These are phyloP conservation scores for Blastocystis sp. DNA, from an alignment of 352 stramenopile species.

Conservation along the genomic window DNA sequence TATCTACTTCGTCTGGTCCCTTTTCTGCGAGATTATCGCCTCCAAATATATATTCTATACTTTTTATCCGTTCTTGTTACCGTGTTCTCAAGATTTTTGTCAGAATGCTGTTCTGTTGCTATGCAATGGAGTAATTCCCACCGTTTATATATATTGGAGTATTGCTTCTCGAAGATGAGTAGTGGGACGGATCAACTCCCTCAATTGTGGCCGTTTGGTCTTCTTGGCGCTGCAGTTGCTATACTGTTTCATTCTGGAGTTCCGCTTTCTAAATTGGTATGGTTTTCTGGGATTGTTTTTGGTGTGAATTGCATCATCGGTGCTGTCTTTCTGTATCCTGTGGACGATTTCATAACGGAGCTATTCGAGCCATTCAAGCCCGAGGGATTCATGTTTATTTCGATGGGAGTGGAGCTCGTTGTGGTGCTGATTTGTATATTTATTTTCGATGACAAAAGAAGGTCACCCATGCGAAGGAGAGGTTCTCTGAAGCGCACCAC, in stretches of 20 bases:
- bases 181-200: not conserved
- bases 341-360: slow-evolving; percentile 41
- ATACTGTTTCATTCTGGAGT: slow-evolving; percentile 1
- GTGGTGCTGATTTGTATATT: not conserved
- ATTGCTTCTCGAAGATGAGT: slow-evolving; percentile 24
- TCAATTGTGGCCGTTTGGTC: slow-evolving; percentile 32
- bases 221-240: not conserved
- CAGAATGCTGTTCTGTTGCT: not conserved
- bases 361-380: slow-evolving; percentile 51
- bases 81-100: not conserved
- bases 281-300: not conserved
- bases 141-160: not conserved
- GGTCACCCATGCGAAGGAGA: not conserved
- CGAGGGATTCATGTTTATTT: slow-evolving; percentile 24
- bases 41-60: slow-evolving; percentile 44
- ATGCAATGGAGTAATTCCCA: not conserved
- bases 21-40: slow-evolving; percentile 30
- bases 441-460: not conserved
- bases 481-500: not conserved
- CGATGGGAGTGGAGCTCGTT: not conserved
- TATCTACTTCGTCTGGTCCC: slow-evolving; percentile 19
- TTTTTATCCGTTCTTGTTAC: not conserved
- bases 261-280: not conserved
- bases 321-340: not conserved
- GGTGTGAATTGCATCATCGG: not conserved